A percentile compares a stretch with the other conserved stretches of the same genome.
Conservation (phyloP, 2,329 filamentous ascomycete species). For the Diaporthe vaccinii region DNA sequence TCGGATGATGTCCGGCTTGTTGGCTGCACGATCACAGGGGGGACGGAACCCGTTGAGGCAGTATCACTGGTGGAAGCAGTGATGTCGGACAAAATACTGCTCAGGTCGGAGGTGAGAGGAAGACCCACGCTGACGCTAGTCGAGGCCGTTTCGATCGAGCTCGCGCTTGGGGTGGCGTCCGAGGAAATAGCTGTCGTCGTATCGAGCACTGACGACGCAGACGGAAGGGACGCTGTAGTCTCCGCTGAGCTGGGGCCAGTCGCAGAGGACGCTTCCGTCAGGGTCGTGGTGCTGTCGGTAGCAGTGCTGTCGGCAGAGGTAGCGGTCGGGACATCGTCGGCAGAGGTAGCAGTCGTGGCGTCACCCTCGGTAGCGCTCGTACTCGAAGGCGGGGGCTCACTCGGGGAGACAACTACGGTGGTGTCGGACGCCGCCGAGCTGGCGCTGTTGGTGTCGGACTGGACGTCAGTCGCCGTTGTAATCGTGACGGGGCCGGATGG, state of each 20-base stretch:
- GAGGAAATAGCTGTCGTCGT: not conserved
- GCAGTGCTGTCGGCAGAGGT: not conserved
- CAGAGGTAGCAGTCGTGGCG: not conserved
- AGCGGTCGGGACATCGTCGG: not conserved
- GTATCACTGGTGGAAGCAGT: not conserved
- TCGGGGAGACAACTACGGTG: not conserved
- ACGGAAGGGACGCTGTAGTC: not conserved
- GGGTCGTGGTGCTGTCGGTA: not conserved
- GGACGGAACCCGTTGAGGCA: constrained; percentile 2
- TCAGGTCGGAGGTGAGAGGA: constrained; percentile 1
- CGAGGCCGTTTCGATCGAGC: not conserved
- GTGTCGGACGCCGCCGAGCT: not conserved
- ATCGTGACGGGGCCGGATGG: not conserved
- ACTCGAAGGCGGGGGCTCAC: not conserved
- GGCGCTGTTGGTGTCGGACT: constrained; percentile 22
- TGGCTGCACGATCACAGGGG: not conserved
- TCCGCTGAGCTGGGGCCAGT: constrained; percentile 9
- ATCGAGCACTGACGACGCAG: not conserved
- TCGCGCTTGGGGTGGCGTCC: constrained; percentile 2
- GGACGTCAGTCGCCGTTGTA: not conserved
- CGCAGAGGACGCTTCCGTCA: not conserved
- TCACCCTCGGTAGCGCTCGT: constrained; percentile 5
- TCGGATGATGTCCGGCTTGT: constrained; percentile 6
- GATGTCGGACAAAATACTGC: constrained; percentile 8
- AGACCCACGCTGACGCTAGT: not conserved